Evolutionary conservation across 352 stramenopile species (phyloP), one percentile per base, ranked within the genome.

Genomic region (Phytopythium kandeliae): DNA sequence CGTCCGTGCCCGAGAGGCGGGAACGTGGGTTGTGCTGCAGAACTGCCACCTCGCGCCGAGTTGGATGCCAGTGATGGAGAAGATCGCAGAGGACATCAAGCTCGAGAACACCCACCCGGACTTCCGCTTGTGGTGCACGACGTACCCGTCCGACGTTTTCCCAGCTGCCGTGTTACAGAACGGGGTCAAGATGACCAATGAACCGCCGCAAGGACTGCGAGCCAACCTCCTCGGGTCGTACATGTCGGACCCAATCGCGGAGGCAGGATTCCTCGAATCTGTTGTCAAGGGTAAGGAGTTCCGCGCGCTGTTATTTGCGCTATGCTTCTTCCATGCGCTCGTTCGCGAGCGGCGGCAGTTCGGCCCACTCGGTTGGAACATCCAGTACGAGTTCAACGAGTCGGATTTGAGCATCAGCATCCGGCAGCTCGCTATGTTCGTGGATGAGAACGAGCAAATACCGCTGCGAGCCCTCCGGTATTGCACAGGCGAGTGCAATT

Each of bases 161-260:
- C 93, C 93, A 0, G 85, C 95, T 1, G 86, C 90, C 0, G 85
- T 98, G 35, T 74, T 98, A 22, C 93, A 98, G 65, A 98, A 97
- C 64, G 91, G 91, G 26, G 87, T 98, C n/a, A 98, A 98, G 62
- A 98, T 98, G 91, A 98, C 93, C 8, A 95, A 96, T 38, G 92
- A 98, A 55, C 89, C 93, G 7, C 93, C 93, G 1, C 90, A 96
- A 54, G 93, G 93, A 5, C 60, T 98, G 11, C 72, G 91, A 17
- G 86, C 89, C 11, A 98, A 98, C 55, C 53, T 98, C 1, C 60
- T 96, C 30, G 83, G 89, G 4, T 96, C 88, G 31, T 98, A 96
- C 72, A 87, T 92, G 55, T 80, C 77, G 17, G 92, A 98, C 48
- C 92, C 93, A 13, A 92, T 98, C 17, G 78, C 70, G 8, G 89